Conservation (phyloP, 1,139 yeast species). For the Blastobotrys elegans region DNA sequence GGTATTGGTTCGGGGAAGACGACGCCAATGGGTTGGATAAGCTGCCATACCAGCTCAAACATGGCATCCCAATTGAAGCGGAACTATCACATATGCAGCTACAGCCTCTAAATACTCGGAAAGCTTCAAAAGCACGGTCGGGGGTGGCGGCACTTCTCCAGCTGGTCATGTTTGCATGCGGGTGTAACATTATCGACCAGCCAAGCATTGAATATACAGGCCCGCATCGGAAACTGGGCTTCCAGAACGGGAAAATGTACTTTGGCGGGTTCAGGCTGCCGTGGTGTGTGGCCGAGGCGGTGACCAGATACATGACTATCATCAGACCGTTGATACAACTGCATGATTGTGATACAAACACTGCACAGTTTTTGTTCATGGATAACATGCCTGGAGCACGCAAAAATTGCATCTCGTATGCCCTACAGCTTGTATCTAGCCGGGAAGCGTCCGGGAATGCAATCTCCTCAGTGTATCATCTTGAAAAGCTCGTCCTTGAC, state of each 20-base stretch:
- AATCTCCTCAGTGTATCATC: no score
- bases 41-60: not conserved
- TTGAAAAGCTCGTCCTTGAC: no score
- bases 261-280: not conserved
- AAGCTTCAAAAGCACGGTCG: not conserved
- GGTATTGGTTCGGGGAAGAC: not conserved
- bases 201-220: not conserved
- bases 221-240: not conserved
- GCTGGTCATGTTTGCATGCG: not conserved
- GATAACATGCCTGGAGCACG: no score
- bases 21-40: not conserved
- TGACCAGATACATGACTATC: not conserved
- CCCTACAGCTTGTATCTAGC: no score
- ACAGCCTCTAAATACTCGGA: not conserved
- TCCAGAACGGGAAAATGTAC: not conserved
- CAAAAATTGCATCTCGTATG: no score
- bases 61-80: not conserved
- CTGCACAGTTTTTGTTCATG: no score
- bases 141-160: not conserved
- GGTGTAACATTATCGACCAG: not conserved
- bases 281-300: not conserved
- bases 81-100: not conserved
- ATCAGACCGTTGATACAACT: not conserved
- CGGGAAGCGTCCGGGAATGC: no score
- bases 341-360: no score